Conservation (phyloP, 495 filamentous ascomycete species). For the Geopyxis carbonaria region DNA sequence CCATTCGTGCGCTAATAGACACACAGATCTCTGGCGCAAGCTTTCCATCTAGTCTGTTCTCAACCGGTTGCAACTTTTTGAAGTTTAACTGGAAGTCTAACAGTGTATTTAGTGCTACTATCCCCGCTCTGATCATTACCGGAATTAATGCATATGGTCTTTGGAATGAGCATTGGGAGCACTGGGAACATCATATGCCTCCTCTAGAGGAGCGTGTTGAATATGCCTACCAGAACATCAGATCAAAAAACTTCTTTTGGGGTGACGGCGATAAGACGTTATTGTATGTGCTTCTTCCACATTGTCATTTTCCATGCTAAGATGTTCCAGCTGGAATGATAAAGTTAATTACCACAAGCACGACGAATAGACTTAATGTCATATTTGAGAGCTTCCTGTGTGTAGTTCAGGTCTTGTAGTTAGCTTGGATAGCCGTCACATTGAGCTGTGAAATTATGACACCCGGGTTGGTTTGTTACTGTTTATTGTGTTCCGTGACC, state of each 20-base stretch:
- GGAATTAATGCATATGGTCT: slow-evolving; percentile 67
- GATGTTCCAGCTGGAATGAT: slow-evolving; percentile 63
- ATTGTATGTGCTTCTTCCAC: slow-evolving; percentile 42
- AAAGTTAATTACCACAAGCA: slow-evolving; percentile 86
- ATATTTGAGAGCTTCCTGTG: too few species aligned
- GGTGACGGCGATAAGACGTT: slow-evolving; percentile 77
- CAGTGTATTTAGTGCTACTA: slow-evolving; percentile 36
- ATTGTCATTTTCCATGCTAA: slow-evolving; percentile 9
- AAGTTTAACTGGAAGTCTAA: background rate
- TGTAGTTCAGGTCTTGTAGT: too few species aligned
- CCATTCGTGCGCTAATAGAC: background rate
- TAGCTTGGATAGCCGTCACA: too few species aligned
- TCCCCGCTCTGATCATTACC: slow-evolving; percentile 53
- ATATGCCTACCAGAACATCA: slow-evolving; percentile 90
- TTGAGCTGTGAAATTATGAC: too few species aligned
- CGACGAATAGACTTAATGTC: too few species aligned
- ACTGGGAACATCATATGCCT: slow-evolving; percentile 75
- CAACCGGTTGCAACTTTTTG: background rate
- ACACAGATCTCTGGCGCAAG: slow-evolving; percentile 78
- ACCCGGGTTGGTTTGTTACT: too few species aligned
- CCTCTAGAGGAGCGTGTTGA: slow-evolving; percentile 74
- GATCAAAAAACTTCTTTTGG: slow-evolving; percentile 77
- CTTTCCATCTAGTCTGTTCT: slow-evolving; percentile 70
- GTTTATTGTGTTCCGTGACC: too few species aligned
- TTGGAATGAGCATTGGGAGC: slow-evolving; percentile 92